Percentiles rank a stretch among this genome's conserved stretches.
Evolutionary conservation across 352 stramenopile species (phyloP).

Genomic region (Globisporangium recalcitrans): DNA sequence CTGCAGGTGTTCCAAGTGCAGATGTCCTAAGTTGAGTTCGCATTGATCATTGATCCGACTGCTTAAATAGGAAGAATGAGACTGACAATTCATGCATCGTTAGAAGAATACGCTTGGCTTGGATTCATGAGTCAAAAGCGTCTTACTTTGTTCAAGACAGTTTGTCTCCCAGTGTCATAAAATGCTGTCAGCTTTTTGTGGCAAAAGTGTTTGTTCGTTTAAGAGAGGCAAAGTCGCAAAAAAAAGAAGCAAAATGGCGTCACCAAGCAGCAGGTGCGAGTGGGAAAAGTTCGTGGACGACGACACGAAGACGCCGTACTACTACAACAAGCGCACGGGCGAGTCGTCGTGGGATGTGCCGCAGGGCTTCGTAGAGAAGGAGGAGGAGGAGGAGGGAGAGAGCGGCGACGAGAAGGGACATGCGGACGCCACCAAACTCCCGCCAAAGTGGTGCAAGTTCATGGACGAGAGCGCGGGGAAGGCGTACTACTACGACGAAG

Average conservation of each 20-base stretch:
- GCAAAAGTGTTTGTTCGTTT: not conserved
- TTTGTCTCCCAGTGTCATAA: not conserved
- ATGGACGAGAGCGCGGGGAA: slow-evolving; percentile 53
- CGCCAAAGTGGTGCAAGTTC: slow-evolving; percentile 54
- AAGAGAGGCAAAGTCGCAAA: no score
- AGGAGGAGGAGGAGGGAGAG: slow-evolving; percentile 4
- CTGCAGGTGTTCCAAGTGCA: slow-evolving; percentile 70
- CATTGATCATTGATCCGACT: not conserved
- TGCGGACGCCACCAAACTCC: slow-evolving; percentile 13
- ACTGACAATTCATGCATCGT: no score
- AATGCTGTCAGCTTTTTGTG: not conserved
- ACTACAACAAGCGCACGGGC: slow-evolving; percentile 66
- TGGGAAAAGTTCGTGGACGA: slow-evolving; percentile 79
- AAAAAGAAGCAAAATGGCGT: not conserved
- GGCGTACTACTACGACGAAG: slow-evolving; percentile 74
- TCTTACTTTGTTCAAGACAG: not conserved
- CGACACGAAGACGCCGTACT: slow-evolving; percentile 51
- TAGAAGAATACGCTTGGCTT: not conserved
- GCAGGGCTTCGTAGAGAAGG: slow-evolving; percentile 25
- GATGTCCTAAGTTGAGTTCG: slow-evolving; percentile 35
- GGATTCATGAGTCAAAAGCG: not conserved
- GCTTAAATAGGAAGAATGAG: no score
- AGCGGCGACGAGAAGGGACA: not conserved
- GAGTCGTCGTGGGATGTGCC: slow-evolving; percentile 72
- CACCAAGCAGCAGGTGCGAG: slow-evolving; percentile 15